phyloP scores from a whole-genome alignment of 331 rosid genomes.

The Quercus phellos region DNA sequence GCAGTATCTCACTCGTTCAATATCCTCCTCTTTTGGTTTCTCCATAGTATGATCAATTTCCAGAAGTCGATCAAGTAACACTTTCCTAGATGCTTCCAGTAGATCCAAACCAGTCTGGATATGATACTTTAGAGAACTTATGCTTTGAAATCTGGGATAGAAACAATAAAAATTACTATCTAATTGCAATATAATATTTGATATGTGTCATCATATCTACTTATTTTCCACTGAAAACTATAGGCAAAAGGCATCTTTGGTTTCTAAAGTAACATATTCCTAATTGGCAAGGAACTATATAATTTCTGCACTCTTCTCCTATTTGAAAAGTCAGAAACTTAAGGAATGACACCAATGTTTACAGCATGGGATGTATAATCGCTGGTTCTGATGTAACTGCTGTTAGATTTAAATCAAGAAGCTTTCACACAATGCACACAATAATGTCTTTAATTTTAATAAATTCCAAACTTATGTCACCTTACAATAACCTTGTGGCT shows the following conservation, averaged over 20 bases:
- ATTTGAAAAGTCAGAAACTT: background rate
- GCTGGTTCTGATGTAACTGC: background rate
- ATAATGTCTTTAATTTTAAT: background rate
- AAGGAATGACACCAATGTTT: background rate
- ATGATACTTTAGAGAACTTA: conserved; percentile 67
- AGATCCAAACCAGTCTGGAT: conserved; percentile 84
- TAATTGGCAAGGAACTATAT: conserved; percentile 5
- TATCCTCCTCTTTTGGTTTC: conserved; percentile 79
- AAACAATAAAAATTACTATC: conserved; percentile 23
- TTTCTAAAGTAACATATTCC: conserved; percentile 15
- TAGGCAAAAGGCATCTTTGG: conserved; percentile 17
- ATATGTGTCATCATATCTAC: conserved; percentile 1
- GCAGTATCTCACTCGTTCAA: conserved; percentile 77
- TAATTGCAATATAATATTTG: conserved; percentile 2
- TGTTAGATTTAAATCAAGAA: background rate
- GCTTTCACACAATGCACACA: background rate
- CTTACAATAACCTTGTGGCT: background rate
- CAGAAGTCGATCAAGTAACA: conserved; percentile 66
- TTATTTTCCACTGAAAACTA: conserved; percentile 15
- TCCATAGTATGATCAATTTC: conserved; percentile 82
- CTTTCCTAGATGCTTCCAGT: conserved; percentile 72
- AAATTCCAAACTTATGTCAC: background rate
- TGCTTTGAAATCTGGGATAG: conserved; percentile 67
- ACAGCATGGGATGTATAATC: background rate
- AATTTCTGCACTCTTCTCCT: background rate